Base-by-base conservation (phyloP, 2,329 filamentous ascomycete genomes). In the Diaporthe sp. region DNA sequence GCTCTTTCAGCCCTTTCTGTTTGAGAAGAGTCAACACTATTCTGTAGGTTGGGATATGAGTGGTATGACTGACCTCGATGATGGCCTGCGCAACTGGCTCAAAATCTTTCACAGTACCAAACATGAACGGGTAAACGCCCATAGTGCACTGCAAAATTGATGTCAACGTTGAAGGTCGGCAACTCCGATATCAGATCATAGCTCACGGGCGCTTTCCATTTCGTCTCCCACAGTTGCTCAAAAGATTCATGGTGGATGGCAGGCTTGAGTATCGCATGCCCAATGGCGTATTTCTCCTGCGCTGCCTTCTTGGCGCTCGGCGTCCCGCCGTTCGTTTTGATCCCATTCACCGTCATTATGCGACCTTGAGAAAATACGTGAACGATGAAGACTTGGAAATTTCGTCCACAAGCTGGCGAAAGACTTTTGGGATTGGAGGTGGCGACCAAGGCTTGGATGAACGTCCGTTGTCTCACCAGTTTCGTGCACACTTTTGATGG, bases 161-260 rank as follows among this genome's bases (percentile, higher is more conserved):
- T 40, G 35, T 55, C 35, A 68, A 40, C 15, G 5, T 22, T 17
- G 8, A 19, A 12, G 7, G 1, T 17, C 15, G 54, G 15, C 6
- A 45, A 12, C 30, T 35, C 28, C 9, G 13, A 5, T 10, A 45
- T 15, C n/a, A 28, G n/a, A 22, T 7, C 13, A 12, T 17, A 4
- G 77, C 88, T 74, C 84, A 92, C 91, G 6, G 91, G 91, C 77
- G 88, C 85, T 82, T 92, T 92, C 93, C 93, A 95, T 83, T 94
- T 95, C 10, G 91, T 93, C 83, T 94, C 92, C 93, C 93, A 95
- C 35, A 94, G 84, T 22, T 87, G 87, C 79, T 89, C 85, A 77
- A 92, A 71, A 10, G 66, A 71, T 15, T 74, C 73, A 60, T 74
- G 73, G 28, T 74, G 73, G 7, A 38, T n/a, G 13, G 61, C 61